Conservation (phyloP, 805 yeast species). For the Saturnispora gosingensis region DNA sequence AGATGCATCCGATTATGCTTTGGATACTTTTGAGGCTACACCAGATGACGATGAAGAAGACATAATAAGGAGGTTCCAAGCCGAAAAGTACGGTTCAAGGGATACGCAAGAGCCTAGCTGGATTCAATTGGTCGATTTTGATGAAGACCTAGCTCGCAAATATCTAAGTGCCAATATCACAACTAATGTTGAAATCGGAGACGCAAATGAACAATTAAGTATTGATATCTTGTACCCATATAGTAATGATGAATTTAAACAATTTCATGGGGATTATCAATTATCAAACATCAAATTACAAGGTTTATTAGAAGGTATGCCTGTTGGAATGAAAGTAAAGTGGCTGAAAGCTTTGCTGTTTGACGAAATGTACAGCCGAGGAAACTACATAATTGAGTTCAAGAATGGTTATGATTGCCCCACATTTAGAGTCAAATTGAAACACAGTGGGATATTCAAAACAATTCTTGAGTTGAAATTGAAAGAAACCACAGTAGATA, state of each 20-base stretch:
- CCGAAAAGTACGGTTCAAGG: neutral
- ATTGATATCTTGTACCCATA: neutral
- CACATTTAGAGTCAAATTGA: neutral
- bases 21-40: neutral
- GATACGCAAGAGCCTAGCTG: neutral
- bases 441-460: slow-evolving; percentile 10
- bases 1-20: neutral
- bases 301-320: neutral
- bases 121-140: neutral
- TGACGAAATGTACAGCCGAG: slow-evolving; percentile 4
- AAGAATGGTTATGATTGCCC: neutral
- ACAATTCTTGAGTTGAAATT: neutral
- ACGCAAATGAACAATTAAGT: neutral
- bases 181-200: neutral
- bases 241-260: slow-evolving; percentile 1
- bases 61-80: neutral
- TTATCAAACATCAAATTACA: neutral
- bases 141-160: neutral
- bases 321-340: neutral
- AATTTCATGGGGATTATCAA: neutral
- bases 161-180: neutral
- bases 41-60: neutral
- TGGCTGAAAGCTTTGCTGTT: slow-evolving; percentile 9
- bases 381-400: slow-evolving; percentile 3
- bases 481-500: neutral